These are phyloP conservation scores for Leccinum variicolor DNA, from an alignment of 768 basidiomycete species.

Conservation along the genomic window DNA sequence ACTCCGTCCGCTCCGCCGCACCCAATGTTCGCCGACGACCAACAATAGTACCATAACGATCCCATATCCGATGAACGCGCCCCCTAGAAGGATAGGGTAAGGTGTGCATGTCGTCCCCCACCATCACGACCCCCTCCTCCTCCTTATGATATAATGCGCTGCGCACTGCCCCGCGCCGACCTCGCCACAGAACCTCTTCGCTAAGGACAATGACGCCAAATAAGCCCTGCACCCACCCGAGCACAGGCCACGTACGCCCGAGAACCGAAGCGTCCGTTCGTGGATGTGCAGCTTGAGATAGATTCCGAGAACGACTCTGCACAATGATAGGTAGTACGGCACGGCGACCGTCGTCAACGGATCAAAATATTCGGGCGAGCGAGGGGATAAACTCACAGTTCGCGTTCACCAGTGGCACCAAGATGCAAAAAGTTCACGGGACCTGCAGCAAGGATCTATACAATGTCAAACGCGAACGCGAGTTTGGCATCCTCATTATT, in stretches of 20 bases:
- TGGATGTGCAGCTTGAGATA: constrained; percentile 93
- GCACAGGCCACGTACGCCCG: constrained; percentile 77
- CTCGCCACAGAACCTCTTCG: constrained; percentile 73
- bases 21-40: constrained; percentile 75
- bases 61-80: constrained; percentile 87
- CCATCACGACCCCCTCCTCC: constrained; percentile 8
- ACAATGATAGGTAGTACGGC: constrained; percentile 47
- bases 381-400: neutral
- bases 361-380: neutral
- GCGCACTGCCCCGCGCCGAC: constrained; percentile 75
- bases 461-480: neutral
- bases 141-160: constrained; percentile 79
- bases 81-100: constrained; percentile 42
- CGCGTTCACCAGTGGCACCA: neutral
- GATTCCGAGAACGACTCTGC: constrained; percentile 70
- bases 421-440: neutral
- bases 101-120: constrained; percentile 12
- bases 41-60: constrained; percentile 77
- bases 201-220: constrained; percentile 71
- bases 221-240: constrained; percentile 88
- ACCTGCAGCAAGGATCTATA: neutral
- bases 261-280: constrained; percentile 72
- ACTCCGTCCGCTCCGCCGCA: constrained; percentile 63
- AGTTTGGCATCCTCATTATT: neutral
- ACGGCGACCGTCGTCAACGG: too few species aligned